phyloP scores from a whole-genome alignment of 2,329 filamentous ascomycete genomes.

The Aspergillus sp. region DNA sequence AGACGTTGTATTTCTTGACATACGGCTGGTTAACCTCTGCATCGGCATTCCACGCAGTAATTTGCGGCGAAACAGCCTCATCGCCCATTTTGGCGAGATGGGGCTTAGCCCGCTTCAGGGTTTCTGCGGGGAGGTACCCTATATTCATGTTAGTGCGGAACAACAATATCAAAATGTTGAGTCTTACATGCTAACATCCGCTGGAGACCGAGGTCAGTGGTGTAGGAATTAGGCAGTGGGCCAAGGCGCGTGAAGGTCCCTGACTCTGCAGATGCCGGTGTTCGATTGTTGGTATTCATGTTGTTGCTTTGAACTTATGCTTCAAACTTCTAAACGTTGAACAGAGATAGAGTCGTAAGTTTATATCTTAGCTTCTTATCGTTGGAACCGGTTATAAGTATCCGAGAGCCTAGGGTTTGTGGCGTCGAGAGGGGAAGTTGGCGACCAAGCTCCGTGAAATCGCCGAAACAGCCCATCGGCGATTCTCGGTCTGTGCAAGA shows the following conservation, averaged over 20 bases:
- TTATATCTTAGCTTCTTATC: too few species aligned
- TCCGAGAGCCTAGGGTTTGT: too few species aligned
- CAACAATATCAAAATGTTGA: slow-evolving; percentile 12
- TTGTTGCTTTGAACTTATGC: too few species aligned
- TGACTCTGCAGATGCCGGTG: slow-evolving; percentile 36
- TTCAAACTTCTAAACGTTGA: too few species aligned
- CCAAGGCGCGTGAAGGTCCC: slow-evolving; percentile 60
- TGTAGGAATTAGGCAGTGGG: slow-evolving; percentile 56
- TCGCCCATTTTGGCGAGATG: slow-evolving; percentile 54
- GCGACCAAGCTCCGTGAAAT: too few species aligned
- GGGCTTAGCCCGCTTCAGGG: slow-evolving; percentile 24
- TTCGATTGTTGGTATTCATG: background rate
- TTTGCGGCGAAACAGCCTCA: slow-evolving; percentile 31
- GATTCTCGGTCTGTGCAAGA: too few species aligned
- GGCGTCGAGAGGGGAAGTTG: too few species aligned
- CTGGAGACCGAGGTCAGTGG: slow-evolving; percentile 55
- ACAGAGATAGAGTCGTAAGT: too few species aligned
- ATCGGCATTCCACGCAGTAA: slow-evolving; percentile 49
- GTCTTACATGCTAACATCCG: slow-evolving; percentile 51
- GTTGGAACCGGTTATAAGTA: too few species aligned
- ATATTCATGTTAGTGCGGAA: background rate
- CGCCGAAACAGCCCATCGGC: too few species aligned
- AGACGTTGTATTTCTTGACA: slow-evolving; percentile 60
- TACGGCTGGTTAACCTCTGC: slow-evolving; percentile 66
- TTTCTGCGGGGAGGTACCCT: slow-evolving; percentile 42